phyloP scores from a whole-genome alignment of 805 yeast species.

The Teunomyces tritomae region DNA sequence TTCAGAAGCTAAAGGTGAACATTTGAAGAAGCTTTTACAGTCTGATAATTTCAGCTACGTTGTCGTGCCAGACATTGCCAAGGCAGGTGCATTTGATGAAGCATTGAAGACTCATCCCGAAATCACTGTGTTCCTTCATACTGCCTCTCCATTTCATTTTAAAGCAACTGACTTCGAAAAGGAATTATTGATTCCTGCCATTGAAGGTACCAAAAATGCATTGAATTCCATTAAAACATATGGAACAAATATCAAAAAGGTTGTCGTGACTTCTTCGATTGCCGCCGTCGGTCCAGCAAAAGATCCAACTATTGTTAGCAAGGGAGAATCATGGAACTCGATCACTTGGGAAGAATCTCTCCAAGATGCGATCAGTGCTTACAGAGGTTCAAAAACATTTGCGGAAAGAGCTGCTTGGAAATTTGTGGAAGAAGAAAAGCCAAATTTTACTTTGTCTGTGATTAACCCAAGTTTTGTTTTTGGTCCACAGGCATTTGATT shows the following conservation, averaged over 20 bases:
- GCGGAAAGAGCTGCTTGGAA: slow-evolving; percentile 66
- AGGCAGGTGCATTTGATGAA: slow-evolving; percentile 25
- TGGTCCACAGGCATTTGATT: slow-evolving; percentile 39
- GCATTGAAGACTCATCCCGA: slow-evolving; percentile 26
- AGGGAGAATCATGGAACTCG: slow-evolving; percentile 53
- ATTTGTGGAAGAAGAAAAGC: slow-evolving; percentile 33
- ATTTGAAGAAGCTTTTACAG: slow-evolving; percentile 14
- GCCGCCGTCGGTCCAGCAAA: slow-evolving; percentile 20
- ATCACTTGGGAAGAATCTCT: slow-evolving; percentile 49
- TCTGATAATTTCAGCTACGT: slow-evolving; percentile 20
- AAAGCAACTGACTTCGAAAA: slow-evolving; percentile 15
- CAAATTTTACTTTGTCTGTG: slow-evolving; percentile 19
- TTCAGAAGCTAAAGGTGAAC: slow-evolving; percentile 34
- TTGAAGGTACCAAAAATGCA: slow-evolving; percentile 29
- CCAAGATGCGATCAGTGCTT: slow-evolving; percentile 40
- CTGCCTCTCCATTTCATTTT: slow-evolving; percentile 33
- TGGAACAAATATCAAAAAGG: slow-evolving; percentile 16
- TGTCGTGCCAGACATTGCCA: slow-evolving; percentile 21
- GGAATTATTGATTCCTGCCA: slow-evolving; percentile 26
- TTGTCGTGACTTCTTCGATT: slow-evolving; percentile 24
- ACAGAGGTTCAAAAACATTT: slow-evolving; percentile 58
- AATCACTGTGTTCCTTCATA: slow-evolving; percentile 25
- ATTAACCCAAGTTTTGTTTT: slow-evolving; percentile 39
- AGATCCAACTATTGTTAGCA: slow-evolving; percentile 33
- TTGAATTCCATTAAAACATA: slow-evolving; percentile 15